Conservation (phyloP, 352 stramenopile genomes). For the Globisporangium viniferum region DNA sequence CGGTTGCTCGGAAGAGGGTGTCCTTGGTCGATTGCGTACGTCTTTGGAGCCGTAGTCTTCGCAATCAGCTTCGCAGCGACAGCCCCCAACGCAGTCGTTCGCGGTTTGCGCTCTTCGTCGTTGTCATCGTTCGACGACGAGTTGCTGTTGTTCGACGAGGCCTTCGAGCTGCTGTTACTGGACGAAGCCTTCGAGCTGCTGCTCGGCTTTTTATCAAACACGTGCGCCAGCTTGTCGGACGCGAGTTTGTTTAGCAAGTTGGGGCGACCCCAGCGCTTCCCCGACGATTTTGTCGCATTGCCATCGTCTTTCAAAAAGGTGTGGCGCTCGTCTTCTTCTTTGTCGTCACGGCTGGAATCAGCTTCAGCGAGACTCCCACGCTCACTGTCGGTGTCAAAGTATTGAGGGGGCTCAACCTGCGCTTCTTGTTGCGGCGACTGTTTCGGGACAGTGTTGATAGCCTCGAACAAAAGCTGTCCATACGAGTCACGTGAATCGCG, state of each 20-base stretch:
- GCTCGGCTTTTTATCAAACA: slow-evolving; percentile 20
- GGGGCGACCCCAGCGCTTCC: slow-evolving; percentile 14
- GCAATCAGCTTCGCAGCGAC: slow-evolving; percentile 15
- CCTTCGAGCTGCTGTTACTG: slow-evolving; percentile 7
- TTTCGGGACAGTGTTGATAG: slow-evolving; percentile 18
- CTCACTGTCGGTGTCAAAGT: slow-evolving; percentile 22
- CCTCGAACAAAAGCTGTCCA: slow-evolving; percentile 14
- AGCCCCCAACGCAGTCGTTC: slow-evolving; percentile 9
- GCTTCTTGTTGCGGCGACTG: background rate
- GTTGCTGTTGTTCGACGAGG: slow-evolving; percentile 15
- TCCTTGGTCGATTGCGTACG: slow-evolving; percentile 12
- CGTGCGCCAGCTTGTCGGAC: slow-evolving; percentile 9
- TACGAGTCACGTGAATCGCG: slow-evolving; percentile 16
- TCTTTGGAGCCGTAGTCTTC: slow-evolving; percentile 6
- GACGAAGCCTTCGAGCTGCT: slow-evolving; percentile 18
- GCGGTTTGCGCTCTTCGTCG: slow-evolving; percentile 7
- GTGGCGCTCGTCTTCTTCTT: background rate
- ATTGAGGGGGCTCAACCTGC: slow-evolving; percentile 10
- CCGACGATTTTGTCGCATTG: background rate
- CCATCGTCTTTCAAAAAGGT: slow-evolving; percentile 13
- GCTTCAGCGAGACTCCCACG: slow-evolving; percentile 9
- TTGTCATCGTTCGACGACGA: slow-evolving; percentile 16
- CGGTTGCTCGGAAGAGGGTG: slow-evolving; percentile 17
- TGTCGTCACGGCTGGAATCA: background rate
- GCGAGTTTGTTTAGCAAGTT: slow-evolving; percentile 23